A percentile compares a stretch with the other conserved stretches of the same genome.
Evolutionary conservation across 306 rosid genomes (phyloP).

Genomic region (Lithocarpus polystachyus): DNA sequence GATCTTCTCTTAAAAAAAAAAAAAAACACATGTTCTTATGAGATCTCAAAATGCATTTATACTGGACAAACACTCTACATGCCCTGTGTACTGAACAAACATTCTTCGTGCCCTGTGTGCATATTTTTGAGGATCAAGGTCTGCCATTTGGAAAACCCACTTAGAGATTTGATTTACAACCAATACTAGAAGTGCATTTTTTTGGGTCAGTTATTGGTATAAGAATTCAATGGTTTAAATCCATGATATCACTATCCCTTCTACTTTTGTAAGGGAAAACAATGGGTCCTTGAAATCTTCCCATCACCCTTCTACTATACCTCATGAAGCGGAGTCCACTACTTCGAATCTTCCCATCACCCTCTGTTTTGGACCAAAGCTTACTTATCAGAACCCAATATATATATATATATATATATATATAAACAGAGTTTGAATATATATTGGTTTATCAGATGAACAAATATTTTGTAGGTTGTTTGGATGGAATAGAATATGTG

Average conservation of each 20-base stretch:
- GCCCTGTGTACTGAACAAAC: not conserved
- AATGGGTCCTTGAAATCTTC: too few species aligned
- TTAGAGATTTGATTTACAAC: not conserved
- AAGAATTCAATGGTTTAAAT: not conserved
- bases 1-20: not conserved
- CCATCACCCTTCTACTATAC: too few species aligned
- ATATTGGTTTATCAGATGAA: not conserved
- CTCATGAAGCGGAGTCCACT: too few species aligned
- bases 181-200: not conserved
- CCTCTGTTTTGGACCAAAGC: too few species aligned
- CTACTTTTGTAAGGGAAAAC: not conserved
- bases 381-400: too few species aligned
- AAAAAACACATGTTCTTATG: not conserved
- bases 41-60: not conserved
- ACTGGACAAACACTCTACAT: not conserved
- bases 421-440: not conserved
- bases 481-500: not conserved
- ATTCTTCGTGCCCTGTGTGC: not conserved
- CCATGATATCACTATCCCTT: not conserved
- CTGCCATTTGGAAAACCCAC: not conserved
- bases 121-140: not conserved
- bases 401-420: too few species aligned
- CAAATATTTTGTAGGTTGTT: not conserved
- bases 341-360: too few species aligned
- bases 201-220: not conserved